Conservation (phyloP, 1,139 yeast species). For the Waltiozyma solani region DNA sequence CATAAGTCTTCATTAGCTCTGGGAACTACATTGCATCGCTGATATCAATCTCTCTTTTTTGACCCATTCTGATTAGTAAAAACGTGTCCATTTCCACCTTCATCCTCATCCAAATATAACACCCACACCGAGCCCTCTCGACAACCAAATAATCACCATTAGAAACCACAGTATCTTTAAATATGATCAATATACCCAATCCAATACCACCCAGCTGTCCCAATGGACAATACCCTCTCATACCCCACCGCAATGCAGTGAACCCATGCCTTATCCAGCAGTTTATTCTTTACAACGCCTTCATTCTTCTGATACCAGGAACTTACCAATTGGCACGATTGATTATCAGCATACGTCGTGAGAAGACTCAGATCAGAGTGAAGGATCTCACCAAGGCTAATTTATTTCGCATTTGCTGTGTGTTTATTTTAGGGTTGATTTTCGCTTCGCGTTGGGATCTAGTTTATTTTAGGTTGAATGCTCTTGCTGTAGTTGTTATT, state of each 20-base stretch:
- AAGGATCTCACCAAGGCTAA: conserved; percentile 23
- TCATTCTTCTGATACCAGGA: conserved; percentile 22
- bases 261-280: conserved; percentile 44
- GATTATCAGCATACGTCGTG: conserved; percentile 18
- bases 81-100: no score
- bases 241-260: conserved; percentile 34
- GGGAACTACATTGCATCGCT: no score
- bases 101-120: no score
- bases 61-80: no score
- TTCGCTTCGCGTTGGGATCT: neutral
- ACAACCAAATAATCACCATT: no score
- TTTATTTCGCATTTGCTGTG: conserved; percentile 20
- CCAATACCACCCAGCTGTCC: conserved; percentile 2
- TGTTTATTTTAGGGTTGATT: neutral
- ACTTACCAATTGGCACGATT: conserved; percentile 21
- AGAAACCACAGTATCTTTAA: no score
- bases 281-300: conserved; percentile 17
- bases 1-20: no score
- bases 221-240: conserved; percentile 1
- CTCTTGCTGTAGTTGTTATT: conserved; percentile 17
- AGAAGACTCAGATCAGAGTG: conserved; percentile 1
- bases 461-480: conserved; percentile 14
- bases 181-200: no score
- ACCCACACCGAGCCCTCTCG: no score
- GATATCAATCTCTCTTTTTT: no score